phyloP scores from a whole-genome alignment of 1,284 basidiomycete species.

The Apiotrichum montevideense region DNA sequence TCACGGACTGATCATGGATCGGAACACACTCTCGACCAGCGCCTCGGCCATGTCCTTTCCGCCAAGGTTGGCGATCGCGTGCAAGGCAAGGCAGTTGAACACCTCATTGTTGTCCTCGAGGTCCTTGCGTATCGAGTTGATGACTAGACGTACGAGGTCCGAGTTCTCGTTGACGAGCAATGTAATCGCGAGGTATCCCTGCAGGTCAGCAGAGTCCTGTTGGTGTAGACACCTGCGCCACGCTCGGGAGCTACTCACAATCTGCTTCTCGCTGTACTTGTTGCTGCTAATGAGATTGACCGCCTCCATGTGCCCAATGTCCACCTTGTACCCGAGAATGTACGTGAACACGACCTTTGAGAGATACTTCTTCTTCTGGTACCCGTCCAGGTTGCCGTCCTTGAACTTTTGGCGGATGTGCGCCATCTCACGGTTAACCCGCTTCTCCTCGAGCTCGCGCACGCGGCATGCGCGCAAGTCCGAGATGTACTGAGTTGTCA shows the following conservation, averaged over 20 bases:
- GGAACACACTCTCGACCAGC: constrained; percentile 85
- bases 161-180: constrained; percentile 98
- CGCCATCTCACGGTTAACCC: constrained; percentile 99
- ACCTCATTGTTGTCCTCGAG: constrained; percentile 91
- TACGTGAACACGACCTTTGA: constrained; percentile 97
- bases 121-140: constrained; percentile 97
- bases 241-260: constrained; percentile 56
- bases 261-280: constrained; percentile 99
- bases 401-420: constrained; percentile 99
- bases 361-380: constrained; percentile 95
- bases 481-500: constrained; percentile 75
- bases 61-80: constrained; percentile 97
- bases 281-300: constrained; percentile 92
- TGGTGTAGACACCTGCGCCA: background rate
- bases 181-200: constrained; percentile 97
- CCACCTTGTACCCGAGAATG: constrained; percentile 97
- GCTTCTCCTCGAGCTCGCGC: constrained; percentile 65
- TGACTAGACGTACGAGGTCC: constrained; percentile 87
- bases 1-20: constrained; percentile 90
- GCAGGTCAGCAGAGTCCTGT: background rate
- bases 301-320: constrained; percentile 98
- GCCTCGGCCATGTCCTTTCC: constrained; percentile 98
- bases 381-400: constrained; percentile 94
- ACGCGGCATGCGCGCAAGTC: constrained; percentile 79
- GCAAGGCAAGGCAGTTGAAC: constrained; percentile 91